Percentiles rank a stretch among this genome's conserved stretches.
phyloP scores from a whole-genome alignment of 257 asterid genomes.

The Lavandula angustifolia region DNA sequence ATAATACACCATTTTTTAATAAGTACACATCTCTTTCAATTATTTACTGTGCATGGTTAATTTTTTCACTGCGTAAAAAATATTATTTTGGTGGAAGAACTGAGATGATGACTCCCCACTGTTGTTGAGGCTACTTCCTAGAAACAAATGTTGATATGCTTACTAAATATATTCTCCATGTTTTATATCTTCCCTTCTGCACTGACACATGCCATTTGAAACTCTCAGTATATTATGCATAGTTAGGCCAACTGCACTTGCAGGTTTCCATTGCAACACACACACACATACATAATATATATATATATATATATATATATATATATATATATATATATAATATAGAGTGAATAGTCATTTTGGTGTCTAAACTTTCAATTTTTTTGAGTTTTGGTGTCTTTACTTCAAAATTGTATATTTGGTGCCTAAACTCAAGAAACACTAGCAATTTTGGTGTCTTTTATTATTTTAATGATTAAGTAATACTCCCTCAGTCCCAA shows the following conservation, averaged over 20 bases:
- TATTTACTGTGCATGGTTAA: background rate
- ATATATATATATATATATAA: background rate
- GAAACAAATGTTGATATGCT: slow-evolving; percentile 22
- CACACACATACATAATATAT: background rate
- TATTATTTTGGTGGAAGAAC: background rate
- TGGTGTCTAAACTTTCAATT: too few species aligned
- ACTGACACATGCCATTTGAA: slow-evolving; percentile 30
- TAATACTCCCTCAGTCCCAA: too few species aligned
- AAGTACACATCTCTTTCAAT: too few species aligned
- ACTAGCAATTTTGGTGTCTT: too few species aligned
- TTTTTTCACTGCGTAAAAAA: background rate
- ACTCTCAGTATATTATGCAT: slow-evolving; percentile 15
- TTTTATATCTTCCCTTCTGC: slow-evolving; percentile 25
- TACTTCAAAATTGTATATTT: too few species aligned
- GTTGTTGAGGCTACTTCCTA: background rate
- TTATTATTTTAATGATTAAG: too few species aligned
- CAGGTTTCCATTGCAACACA: slow-evolving; percentile 30
- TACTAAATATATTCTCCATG: slow-evolving; percentile 29
- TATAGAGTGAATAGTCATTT: too few species aligned
- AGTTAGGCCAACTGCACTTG: slow-evolving; percentile 19
- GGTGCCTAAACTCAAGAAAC: too few species aligned
- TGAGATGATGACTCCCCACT: slow-evolving; percentile 16
- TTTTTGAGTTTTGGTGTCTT: too few species aligned
- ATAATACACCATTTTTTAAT: background rate
- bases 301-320: background rate